These are phyloP conservation scores for Raphidocelis subcapitata DNA, from an alignment of 139 green algal species.

Conservation along the genomic window DNA sequence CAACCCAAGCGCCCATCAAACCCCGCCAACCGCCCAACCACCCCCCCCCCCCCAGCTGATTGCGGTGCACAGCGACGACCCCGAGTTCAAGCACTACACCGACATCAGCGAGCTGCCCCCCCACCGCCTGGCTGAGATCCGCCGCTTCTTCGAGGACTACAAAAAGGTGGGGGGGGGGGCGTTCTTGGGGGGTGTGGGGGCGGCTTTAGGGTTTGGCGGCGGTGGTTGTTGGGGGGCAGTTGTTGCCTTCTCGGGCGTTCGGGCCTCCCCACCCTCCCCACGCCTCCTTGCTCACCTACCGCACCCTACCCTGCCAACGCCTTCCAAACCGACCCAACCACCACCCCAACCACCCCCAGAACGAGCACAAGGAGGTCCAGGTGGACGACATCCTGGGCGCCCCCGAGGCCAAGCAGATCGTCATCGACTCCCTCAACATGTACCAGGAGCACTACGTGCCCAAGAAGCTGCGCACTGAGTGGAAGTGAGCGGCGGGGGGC, in stretches of 20 bases:
- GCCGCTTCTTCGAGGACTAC: slow-evolving; percentile 93
- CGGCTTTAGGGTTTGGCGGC: too few species aligned
- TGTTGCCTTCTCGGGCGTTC: too few species aligned
- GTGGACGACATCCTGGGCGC: slow-evolving; percentile 91
- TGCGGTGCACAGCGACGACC: slow-evolving; percentile 88
- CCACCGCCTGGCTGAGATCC: slow-evolving; percentile 87
- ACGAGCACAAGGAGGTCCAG: slow-evolving; percentile 93
- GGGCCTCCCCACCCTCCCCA: too few species aligned
- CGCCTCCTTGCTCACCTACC: too few species aligned
- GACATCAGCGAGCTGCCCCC: slow-evolving; percentile 90
- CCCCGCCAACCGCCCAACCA: too few species aligned
- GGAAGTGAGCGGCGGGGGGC: too few species aligned
- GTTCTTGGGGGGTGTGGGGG: too few species aligned
- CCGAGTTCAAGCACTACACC: slow-evolving; percentile 83
- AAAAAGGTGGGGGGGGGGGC: too few species aligned
- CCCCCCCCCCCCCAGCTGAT: too few species aligned
- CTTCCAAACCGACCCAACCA: background rate
- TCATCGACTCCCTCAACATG: slow-evolving; percentile 68
- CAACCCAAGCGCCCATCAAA: too few species aligned
- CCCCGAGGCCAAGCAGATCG: slow-evolving; percentile 67
- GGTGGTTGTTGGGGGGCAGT: too few species aligned
- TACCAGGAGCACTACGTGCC: slow-evolving; percentile 74
- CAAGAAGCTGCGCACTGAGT: slow-evolving; percentile 53
- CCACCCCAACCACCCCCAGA: slow-evolving; percentile 25
- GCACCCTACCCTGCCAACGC: too few species aligned